Evolutionary conservation across 2,329 filamentous ascomycete species (phyloP).

Genomic region (Microdochium nivale): DNA sequence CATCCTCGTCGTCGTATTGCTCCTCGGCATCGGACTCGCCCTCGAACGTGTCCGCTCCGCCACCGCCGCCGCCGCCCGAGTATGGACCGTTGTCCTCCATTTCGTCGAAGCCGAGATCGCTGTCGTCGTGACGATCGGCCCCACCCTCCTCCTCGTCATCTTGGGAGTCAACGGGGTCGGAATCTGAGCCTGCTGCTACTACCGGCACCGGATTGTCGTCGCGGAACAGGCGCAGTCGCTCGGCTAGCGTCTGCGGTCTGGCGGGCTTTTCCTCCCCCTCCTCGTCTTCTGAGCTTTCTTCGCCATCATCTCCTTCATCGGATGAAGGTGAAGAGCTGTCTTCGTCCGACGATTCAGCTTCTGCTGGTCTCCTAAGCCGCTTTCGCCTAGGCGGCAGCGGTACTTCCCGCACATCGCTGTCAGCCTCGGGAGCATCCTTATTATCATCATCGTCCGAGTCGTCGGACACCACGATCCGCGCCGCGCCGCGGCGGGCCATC

Average conservation of each 20-base stretch:
- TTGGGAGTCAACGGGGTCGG: constrained; percentile 4
- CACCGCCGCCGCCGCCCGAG: too few species aligned
- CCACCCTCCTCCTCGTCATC: constrained; percentile 4
- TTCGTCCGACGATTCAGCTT: not conserved
- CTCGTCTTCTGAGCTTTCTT: constrained; percentile 4
- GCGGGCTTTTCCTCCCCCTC: constrained; percentile 2
- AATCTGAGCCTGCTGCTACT: constrained; percentile 4
- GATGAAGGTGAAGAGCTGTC: constrained; percentile 1
- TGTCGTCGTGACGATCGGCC: constrained; percentile 8
- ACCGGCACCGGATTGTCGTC: constrained; percentile 7
- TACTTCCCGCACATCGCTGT: not conserved
- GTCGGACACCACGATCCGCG: constrained; percentile 10
- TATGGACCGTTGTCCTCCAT: too few species aligned
- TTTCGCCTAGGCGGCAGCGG: not conserved
- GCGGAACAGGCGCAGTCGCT: constrained; percentile 10
- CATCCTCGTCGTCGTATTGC: too few species aligned
- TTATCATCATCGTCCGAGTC: constrained; percentile 7
- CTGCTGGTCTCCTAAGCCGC: not conserved
- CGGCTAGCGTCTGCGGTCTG: constrained; percentile 10
- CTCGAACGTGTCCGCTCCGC: too few species aligned
- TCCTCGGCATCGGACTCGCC: too few species aligned
- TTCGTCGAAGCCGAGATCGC: constrained; percentile 3
- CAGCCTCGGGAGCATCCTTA: not conserved
- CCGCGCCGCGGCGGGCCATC: constrained; percentile 4
- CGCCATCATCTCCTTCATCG: constrained; percentile 7